A percentile compares a stretch with the other conserved stretches of the same genome.
These are phyloP conservation scores for Penicillium sp. DNA, from an alignment of 2,329 filamentous ascomycete genomes.

Conservation along the genomic window DNA sequence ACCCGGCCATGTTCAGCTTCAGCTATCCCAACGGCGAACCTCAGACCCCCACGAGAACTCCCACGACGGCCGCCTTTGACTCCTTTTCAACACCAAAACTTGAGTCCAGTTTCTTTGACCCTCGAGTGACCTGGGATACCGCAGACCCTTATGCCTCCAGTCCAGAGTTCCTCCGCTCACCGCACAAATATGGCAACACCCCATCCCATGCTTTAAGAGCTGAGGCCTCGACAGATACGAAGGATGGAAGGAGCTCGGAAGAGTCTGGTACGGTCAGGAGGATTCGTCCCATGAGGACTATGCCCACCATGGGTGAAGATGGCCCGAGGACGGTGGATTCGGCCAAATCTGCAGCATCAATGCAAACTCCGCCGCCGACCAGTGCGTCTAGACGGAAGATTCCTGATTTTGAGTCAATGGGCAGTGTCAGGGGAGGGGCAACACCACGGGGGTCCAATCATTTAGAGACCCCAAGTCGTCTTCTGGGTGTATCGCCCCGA, in stretches of 20 bases:
- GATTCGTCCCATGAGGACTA: conserved; percentile 32
- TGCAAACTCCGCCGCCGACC: conserved; percentile 65
- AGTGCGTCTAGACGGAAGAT: conserved; percentile 56
- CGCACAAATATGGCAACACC: conserved; percentile 42
- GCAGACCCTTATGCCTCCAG: conserved; percentile 51
- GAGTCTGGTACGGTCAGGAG: conserved; percentile 39
- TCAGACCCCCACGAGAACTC: conserved; percentile 50
- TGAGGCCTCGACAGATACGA: conserved; percentile 14
- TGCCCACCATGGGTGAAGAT: conserved; percentile 32
- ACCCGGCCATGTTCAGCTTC: conserved; percentile 45
- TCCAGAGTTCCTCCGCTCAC: conserved; percentile 48
- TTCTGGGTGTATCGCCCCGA: conserved; percentile 48
- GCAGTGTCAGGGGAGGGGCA: conserved; percentile 24
- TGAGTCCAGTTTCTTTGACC: conserved; percentile 51
- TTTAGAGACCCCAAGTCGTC: conserved; percentile 50
- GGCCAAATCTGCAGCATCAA: conserved; percentile 49
- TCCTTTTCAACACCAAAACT: conserved; percentile 50
- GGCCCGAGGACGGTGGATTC: conserved; percentile 38
- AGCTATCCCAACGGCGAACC: conserved; percentile 50
- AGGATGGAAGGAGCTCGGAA: conserved; percentile 27
- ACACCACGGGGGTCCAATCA: conserved; percentile 31
- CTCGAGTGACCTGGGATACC: conserved; percentile 50
- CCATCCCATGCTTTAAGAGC: conserved; percentile 31
- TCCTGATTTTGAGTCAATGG: conserved; percentile 34
- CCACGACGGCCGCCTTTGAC: conserved; percentile 42